Conservation (phyloP, 352 stramenopile genomes). For the Aphanomyces invadans region DNA sequence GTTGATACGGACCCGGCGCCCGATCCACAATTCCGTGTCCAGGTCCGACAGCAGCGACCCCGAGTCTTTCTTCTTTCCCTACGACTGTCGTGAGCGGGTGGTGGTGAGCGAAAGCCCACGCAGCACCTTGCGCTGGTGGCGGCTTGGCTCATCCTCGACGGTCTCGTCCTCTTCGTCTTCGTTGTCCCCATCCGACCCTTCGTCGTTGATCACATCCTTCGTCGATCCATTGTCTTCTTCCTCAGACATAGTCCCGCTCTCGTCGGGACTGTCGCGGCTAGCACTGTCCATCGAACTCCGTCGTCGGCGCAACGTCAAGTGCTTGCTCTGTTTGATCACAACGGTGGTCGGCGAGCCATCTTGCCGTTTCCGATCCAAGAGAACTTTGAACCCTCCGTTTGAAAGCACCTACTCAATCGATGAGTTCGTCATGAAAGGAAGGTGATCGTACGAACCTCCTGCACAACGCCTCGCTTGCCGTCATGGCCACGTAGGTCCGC, state of each 20-base stretch:
- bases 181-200: conserved; percentile 40
- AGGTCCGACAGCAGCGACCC: conserved; percentile 52
- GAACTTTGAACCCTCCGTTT: background rate
- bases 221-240: conserved; percentile 20
- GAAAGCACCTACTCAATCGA: background rate
- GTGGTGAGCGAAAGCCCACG: too few species aligned
- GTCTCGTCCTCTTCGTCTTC: conserved; percentile 25
- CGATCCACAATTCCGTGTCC: conserved; percentile 85
- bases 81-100: too few species aligned
- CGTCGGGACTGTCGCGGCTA: conserved; percentile 17
- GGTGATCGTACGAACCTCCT: background rate
- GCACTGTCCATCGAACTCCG: too few species aligned
- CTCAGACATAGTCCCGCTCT: conserved; percentile 7
- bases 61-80: conserved; percentile 24
- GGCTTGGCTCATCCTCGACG: background rate
- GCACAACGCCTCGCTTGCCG: background rate
- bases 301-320: too few species aligned
- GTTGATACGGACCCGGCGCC: conserved; percentile 78
- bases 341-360: background rate
- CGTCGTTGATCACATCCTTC: conserved; percentile 22
- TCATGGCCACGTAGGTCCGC: conserved; percentile 7
- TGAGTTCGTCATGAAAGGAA: background rate
- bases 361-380: background rate
- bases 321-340: conserved; percentile 13
- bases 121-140: conserved; percentile 1